Evolutionary conservation across 805 yeast genomes (phyloP).

Genomic region (Saccharomycopsis sp.): DNA sequence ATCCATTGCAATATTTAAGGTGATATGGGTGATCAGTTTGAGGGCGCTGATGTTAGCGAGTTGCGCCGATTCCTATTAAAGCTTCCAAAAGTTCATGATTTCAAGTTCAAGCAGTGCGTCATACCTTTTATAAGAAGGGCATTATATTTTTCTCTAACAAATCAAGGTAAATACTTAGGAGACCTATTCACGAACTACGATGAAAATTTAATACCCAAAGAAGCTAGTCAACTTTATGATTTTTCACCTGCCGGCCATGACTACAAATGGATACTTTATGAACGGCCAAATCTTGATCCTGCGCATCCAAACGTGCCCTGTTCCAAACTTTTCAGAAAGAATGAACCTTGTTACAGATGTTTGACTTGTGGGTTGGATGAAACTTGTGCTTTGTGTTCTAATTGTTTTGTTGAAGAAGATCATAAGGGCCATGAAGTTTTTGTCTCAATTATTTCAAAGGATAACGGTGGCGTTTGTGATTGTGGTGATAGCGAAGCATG

Average conservation of each 20-base stretch:
- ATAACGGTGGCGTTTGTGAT: constrained; percentile 62
- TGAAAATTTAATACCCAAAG: constrained; percentile 24
- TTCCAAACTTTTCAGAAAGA: constrained; percentile 51
- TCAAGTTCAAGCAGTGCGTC: constrained; percentile 7
- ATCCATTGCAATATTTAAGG: too few relatives aligned
- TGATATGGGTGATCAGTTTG: too few relatives aligned
- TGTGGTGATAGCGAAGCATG: constrained; percentile 90
- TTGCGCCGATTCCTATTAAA: constrained; percentile 8
- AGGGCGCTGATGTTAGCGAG: too few relatives aligned
- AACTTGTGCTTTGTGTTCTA: constrained; percentile 68
- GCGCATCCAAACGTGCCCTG: constrained; percentile 60
- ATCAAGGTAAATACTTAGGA: constrained; percentile 33
- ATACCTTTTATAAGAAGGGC: constrained; percentile 20
- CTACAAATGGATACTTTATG: constrained; percentile 16
- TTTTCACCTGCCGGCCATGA: constrained; percentile 13
- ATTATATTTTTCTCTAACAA: constrained; percentile 30
- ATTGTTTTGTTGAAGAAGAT: constrained; percentile 65
- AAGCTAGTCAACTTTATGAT: constrained; percentile 18
- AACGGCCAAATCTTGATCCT: constrained; percentile 19
- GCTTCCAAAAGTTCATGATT: constrained; percentile 9
- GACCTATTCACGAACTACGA: constrained; percentile 30
- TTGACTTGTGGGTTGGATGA: constrained; percentile 71
- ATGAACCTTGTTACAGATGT: constrained; percentile 68
- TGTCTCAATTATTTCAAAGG: constrained; percentile 26
- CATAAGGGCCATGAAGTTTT: constrained; percentile 62